Evolutionary conservation across 495 filamentous ascomycete species (phyloP), one percentile per base, ranked within the genome.

Genomic region (Hypoxylon subgilvum): DNA sequence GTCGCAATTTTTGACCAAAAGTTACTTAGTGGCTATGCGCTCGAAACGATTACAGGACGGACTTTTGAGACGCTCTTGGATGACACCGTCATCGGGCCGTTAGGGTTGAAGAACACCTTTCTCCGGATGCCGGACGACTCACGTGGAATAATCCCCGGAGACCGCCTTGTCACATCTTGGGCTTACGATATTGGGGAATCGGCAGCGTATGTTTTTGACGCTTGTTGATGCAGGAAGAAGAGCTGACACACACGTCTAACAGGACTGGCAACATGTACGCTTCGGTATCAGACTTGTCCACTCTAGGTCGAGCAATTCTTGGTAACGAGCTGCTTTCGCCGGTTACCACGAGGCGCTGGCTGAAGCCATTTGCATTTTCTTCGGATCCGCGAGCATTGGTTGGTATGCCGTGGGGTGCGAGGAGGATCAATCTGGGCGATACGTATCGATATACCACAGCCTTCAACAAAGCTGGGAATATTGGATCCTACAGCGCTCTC

Each of bases 331-430:
- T 86, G 1, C 69, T 86, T 9, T 65, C 76, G 0, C 72, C 76
- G 0, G 67, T 72, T 12, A 52, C 69, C 13, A 87, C 84, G 0
- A 73, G 79, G 57, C 62, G 75, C 18, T 87, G 82, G 85, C 56
- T 88, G 50, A 85, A 85, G 57, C 84, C 84, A 0, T 48, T 63
- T n/a, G 52, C 74, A 1, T 79, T 81, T 50, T 82, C 79, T 1
- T 74, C 83, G 0, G 74, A 76, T 12, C 67, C 79, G 0, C 63
- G 60, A 0, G 64, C 73, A 2, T 66, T 69, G 16, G 74, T 86
- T 6, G 83, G 84, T 1, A 78, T 80, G 13, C 85, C 85, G 0
- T 87, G 84, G 83, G 85, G 86, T 16, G 81, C 85, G 4, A 58
- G 69, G 10, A 74, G 71, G 5, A 69, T 74, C 19, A 63, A 70